Evolutionary conservation across 228 moss, liverwort and hornwort species (phyloP).

Genomic region (Sphagnum magellanicum): DNA sequence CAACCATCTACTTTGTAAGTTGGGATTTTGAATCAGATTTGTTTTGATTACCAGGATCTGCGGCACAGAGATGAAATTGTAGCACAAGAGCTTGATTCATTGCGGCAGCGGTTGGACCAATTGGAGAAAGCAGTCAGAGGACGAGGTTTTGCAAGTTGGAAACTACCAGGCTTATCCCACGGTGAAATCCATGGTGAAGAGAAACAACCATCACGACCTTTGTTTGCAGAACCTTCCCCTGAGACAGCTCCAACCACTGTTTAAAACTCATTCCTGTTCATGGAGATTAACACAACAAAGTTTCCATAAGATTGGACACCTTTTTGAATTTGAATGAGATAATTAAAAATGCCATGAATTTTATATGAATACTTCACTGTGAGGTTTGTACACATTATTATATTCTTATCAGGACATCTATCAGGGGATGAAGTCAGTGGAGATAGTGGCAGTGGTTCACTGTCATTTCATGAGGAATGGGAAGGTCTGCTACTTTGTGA

Average conservation of each 20-base stretch:
- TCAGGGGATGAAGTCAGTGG: no score
- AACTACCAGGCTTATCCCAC: slow-evolving; percentile 32
- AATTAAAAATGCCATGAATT: no score
- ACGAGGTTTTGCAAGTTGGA: slow-evolving; percentile 46
- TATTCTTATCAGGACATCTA: no score
- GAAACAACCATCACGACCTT: slow-evolving; percentile 20
- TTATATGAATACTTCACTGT: no score
- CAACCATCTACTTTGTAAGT: neutral
- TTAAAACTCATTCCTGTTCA: neutral
- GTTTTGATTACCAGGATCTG: slow-evolving; percentile 45
- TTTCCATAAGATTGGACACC: no score
- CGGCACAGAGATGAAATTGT: slow-evolving; percentile 49
- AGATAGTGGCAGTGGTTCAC: no score
- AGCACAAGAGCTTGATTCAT: slow-evolving; percentile 36
- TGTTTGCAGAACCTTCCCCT: slow-evolving; percentile 24
- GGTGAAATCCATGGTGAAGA: slow-evolving; percentile 20
- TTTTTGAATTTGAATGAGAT: no score
- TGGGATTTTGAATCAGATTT: neutral
- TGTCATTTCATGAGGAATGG: no score
- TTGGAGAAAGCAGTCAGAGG: slow-evolving; percentile 48
- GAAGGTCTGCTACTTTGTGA: no score
- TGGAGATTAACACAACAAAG: no score
- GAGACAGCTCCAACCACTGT: slow-evolving; percentile 28
- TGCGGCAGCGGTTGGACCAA: slow-evolving; percentile 48
- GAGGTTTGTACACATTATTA: no score